Evolutionary conservation across 208 protist species (phyloP).

Genomic region (Trypanosoma melophagium): DNA sequence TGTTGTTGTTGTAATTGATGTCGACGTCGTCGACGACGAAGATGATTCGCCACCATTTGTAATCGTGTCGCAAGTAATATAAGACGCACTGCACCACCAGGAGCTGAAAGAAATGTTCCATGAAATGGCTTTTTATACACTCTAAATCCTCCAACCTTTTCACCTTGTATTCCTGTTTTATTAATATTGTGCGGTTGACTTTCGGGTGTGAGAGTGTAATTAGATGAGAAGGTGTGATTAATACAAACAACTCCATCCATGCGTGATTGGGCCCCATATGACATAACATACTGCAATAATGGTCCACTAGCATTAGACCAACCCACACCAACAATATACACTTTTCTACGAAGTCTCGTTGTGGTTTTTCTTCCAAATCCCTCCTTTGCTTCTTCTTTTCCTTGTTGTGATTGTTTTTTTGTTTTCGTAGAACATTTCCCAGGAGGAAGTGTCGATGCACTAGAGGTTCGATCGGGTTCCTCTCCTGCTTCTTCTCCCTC

Average conservation of each 20-base stretch:
- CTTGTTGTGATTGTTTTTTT: too few relatives aligned
- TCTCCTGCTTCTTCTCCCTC: not conserved
- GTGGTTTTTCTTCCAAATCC: too few relatives aligned
- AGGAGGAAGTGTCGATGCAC: not conserved
- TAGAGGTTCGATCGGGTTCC: not conserved
- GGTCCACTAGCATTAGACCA: constrained; percentile 46
- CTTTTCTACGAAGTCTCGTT: constrained; percentile 4
- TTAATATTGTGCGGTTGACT: not conserved
- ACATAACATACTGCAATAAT: constrained; percentile 43
- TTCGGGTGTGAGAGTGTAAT: constrained; percentile 27
- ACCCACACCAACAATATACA: constrained; percentile 40
- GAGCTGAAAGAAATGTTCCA: constrained; percentile 23
- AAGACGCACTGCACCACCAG: constrained; percentile 32
- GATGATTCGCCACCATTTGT: constrained; percentile 34
- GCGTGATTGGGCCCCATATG: constrained; percentile 25
- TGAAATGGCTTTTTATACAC: constrained; percentile 15
- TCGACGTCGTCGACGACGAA: not conserved
- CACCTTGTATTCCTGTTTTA: too few relatives aligned
- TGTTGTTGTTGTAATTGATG: not conserved
- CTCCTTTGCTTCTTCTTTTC: too few relatives aligned
- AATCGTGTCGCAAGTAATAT: constrained; percentile 39
- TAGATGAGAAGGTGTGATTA: constrained; percentile 40
- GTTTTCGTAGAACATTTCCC: too few relatives aligned
- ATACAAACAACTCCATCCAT: constrained; percentile 46
- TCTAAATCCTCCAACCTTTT: too few relatives aligned